Evolutionary conservation across 2,329 filamentous ascomycete genomes (phyloP), one percentile per base, ranked within the genome.

Genomic region (Colletotrichum euphorbiae): DNA sequence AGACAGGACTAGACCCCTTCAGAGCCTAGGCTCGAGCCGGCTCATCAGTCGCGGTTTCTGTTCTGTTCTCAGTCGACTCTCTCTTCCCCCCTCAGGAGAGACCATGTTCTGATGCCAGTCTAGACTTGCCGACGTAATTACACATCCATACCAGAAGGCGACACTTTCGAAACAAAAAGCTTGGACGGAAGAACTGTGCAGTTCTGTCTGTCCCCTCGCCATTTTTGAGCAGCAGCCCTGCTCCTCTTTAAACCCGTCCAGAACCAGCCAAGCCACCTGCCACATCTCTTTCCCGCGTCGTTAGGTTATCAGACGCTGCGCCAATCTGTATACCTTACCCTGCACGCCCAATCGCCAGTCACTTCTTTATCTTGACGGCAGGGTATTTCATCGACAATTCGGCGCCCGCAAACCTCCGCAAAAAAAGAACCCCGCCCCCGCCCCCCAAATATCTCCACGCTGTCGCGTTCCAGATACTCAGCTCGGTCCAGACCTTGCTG

Each of bases 341-440:
- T 60, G 54, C 48, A 40, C 48, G 24, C 54, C 66, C 66, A 51
- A 65, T 68, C 24, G 66, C 40, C 54, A 15, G 13, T 24, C 48
- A 36, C 11, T 19, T 60, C 54, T 69, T 68, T 66, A 69, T 69
- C 66, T 69, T 13, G 33, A 60, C 66, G 61, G 55, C 66, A 69
- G 61, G 54, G 50, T 45, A 69, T 48, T 57, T 57, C 36, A 42
- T 59, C 48, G 54, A 55, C 46, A 33, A 7, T 19, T 17, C 52
- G 36, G 19, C 60, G 46, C 65, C 61, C 65, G 65, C 60, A 59
- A 36, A 45, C 15, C 28, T 42, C 45, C 36, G 51, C 40, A 28
- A 28, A 28, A 28, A 28, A 28, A 28, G 28, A n/a, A 45, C 46
- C 40, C 52, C 48, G n/a, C n/a, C n/a, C n/a, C n/a, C n/a, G n/a